Conservation (phyloP, 2,329 filamentous ascomycete species). For the Aspergillus pseudoglaucus region DNA sequence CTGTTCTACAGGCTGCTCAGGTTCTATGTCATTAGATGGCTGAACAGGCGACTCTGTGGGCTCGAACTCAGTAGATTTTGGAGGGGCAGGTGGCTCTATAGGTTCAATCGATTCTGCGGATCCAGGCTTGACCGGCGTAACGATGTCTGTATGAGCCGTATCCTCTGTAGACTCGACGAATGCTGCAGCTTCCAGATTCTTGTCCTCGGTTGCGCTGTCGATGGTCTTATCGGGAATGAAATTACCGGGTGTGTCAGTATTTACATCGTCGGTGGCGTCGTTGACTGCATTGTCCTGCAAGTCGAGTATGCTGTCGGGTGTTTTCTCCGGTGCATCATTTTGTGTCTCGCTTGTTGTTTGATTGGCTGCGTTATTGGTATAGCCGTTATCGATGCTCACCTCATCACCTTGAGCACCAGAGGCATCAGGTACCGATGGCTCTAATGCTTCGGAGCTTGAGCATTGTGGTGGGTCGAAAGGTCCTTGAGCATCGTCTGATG, state of each 20-base stretch:
- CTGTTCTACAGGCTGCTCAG: not conserved
- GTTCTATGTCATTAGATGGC: too few species aligned
- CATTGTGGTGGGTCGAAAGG: constrained; percentile 10
- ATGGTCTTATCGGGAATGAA: not conserved
- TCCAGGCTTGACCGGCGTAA: not conserved
- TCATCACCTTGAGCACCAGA: constrained; percentile 6
- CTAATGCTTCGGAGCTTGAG: constrained; percentile 7
- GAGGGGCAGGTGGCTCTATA: not conserved
- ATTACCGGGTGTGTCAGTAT: not conserved
- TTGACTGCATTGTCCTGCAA: not conserved
- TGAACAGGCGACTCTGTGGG: too few species aligned
- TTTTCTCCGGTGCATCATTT: constrained; percentile 7
- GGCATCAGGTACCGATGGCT: constrained; percentile 7
- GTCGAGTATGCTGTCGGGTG: constrained; percentile 4
- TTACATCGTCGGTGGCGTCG: not conserved
- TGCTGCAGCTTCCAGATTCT: too few species aligned
- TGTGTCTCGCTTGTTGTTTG: constrained; percentile 4
- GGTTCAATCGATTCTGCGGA: not conserved
- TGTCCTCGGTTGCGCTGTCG: not conserved
- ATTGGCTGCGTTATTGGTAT: not conserved
- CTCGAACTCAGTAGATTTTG: too few species aligned
- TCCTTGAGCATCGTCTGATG: constrained; percentile 14
- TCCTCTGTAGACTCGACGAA: not conserved
- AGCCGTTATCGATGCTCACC: not conserved
- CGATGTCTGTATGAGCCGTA: not conserved